These are phyloP conservation scores for Pseudisothecium myosuroides DNA, from an alignment of 225 moss, liverwort and hornwort species.

Conservation along the genomic window DNA sequence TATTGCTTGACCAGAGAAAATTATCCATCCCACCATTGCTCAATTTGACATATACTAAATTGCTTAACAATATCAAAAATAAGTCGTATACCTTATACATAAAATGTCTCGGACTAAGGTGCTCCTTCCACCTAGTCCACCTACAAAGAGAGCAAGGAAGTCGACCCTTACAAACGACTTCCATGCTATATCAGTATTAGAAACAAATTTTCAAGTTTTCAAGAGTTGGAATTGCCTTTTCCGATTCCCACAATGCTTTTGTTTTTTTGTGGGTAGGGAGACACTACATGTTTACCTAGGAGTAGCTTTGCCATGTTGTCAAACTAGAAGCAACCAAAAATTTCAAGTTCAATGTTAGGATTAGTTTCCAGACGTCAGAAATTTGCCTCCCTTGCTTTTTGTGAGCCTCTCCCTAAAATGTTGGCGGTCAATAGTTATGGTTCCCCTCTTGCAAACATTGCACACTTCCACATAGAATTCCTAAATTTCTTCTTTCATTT, in stretches of 20 bases:
- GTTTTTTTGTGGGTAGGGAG: background rate
- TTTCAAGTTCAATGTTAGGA: background rate
- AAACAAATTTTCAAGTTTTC: background rate
- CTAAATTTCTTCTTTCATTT: no score
- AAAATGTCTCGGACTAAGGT: background rate
- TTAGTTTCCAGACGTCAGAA: background rate
- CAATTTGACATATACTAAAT: no score
- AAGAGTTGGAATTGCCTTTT: background rate
- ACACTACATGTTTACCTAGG: no score
- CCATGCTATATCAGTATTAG: no score
- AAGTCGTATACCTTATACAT: background rate
- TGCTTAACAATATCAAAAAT: no score
- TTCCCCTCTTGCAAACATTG: no score
- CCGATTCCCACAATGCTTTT: rapidly evolving
- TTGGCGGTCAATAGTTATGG: no score
- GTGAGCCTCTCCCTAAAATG: background rate
- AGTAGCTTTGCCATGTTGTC: background rate
- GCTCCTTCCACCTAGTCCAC: background rate
- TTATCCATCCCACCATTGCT: no score
- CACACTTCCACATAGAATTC: no score
- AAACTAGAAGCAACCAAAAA: background rate
- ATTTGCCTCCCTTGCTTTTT: background rate
- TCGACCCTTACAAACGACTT: rapidly evolving
- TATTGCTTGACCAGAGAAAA: no score
- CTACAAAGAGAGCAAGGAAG: background rate